Conservation (phyloP, 352 stramenopile species). For the Phytopythium aichiense region DNA sequence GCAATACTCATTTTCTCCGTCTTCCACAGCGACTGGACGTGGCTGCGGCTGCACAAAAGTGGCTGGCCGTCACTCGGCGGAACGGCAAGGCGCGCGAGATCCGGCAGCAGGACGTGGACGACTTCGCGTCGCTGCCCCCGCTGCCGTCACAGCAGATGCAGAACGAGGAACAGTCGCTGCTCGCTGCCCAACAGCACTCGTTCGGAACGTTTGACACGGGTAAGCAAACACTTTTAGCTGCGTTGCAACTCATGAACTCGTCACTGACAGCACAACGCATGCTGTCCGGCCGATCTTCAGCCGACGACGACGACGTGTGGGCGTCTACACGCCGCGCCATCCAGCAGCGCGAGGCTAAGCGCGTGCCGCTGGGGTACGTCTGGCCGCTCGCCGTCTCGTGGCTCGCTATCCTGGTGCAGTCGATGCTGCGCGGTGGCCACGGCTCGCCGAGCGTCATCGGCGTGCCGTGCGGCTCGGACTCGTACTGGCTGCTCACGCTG, state of each 20-base stretch:
- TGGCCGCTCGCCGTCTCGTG: constrained; percentile 56
- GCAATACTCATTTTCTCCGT: background rate
- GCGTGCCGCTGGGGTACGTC: constrained; percentile 58
- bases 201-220: constrained; percentile 1
- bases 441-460: constrained; percentile 78
- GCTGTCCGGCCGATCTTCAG: background rate
- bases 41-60: constrained; percentile 49
- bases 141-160: constrained; percentile 14
- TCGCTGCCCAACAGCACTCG: background rate
- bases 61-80: constrained; percentile 54
- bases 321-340: constrained; percentile 36
- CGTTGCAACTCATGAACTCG: background rate
- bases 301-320: constrained; percentile 31
- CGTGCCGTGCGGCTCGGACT: constrained; percentile 88
- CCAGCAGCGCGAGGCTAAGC: constrained; percentile 39
- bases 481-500: constrained; percentile 92
- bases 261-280: background rate
- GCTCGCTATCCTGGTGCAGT: constrained; percentile 68
- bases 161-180: constrained; percentile 9
- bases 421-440: constrained; percentile 69
- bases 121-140: constrained; percentile 57
- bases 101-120: constrained; percentile 45
- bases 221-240: background rate
- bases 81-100: constrained; percentile 50
- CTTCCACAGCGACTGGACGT: constrained; percentile 56